These are phyloP conservation scores for Solanum pinnatisectum DNA, from an alignment of 257 asterid genomes.

Conservation along the genomic window DNA sequence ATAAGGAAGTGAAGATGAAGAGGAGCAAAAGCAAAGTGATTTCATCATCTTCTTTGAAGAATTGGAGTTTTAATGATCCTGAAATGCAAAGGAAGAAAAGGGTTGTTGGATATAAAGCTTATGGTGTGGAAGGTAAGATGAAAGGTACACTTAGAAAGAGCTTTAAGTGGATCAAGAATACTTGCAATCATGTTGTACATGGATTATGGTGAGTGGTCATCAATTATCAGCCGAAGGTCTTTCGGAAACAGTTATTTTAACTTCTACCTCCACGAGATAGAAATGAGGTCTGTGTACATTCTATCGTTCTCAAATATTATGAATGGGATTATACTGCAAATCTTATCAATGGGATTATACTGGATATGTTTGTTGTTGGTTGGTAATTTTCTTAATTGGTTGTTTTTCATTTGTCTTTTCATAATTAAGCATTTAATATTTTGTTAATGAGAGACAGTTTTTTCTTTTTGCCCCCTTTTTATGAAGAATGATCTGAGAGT, in stretches of 20 bases:
- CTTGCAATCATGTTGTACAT: constrained; percentile 46
- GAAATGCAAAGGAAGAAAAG: constrained; percentile 77
- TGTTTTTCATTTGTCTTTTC: background rate
- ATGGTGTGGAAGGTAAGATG: constrained; percentile 54
- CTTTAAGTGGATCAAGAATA: constrained; percentile 67
- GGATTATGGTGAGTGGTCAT: constrained; percentile 68
- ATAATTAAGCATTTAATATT: background rate
- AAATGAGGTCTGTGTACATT: background rate
- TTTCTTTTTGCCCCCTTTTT: background rate
- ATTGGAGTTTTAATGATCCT: constrained; percentile 44
- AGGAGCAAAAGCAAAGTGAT: constrained; percentile 34
- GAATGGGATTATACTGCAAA: background rate
- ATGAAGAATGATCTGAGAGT: background rate
- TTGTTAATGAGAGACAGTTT: background rate
- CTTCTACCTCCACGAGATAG: background rate
- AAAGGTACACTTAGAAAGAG: constrained; percentile 62
- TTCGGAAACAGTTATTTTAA: accelerated
- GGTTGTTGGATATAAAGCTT: constrained; percentile 60
- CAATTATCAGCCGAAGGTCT: background rate
- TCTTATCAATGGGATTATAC: background rate
- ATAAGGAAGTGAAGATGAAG: constrained; percentile 34
- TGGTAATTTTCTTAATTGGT: background rate
- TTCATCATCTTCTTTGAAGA: constrained; percentile 18
- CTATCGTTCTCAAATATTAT: background rate
- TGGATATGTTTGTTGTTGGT: background rate